These are phyloP conservation scores for Penicillium sumatraense DNA, from an alignment of 2,329 filamentous ascomycete genomes.

Conservation along the genomic window DNA sequence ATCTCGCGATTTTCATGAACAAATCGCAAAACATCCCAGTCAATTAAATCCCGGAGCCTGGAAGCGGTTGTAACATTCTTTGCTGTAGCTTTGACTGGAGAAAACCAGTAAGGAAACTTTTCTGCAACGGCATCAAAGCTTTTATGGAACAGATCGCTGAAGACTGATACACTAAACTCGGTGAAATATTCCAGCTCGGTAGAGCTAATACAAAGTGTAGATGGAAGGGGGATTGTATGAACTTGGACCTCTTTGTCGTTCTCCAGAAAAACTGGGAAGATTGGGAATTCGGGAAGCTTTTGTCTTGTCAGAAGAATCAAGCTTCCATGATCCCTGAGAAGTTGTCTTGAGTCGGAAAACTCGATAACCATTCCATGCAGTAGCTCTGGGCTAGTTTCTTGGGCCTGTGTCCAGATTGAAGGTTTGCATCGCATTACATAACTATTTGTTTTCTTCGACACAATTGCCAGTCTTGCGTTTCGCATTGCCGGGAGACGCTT, in stretches of 20 bases:
- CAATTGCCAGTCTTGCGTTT: slow-evolving; percentile 85
- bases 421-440: slow-evolving; percentile 85
- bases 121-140: slow-evolving; percentile 66
- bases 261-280: slow-evolving; percentile 74
- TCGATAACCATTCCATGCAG: slow-evolving; percentile 68
- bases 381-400: slow-evolving; percentile 51
- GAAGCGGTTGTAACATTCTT: slow-evolving; percentile 1
- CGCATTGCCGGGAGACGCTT: slow-evolving; percentile 78
- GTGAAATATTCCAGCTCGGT: slow-evolving; percentile 62
- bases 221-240: slow-evolving; percentile 51
- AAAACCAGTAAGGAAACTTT: slow-evolving; percentile 82
- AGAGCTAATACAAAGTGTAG: slow-evolving; percentile 39
- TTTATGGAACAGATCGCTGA: slow-evolving; percentile 89
- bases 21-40: slow-evolving; percentile 45
- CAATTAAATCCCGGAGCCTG: slow-evolving; percentile 41
- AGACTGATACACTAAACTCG: slow-evolving; percentile 74
- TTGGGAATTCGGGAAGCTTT: slow-evolving; percentile 66
- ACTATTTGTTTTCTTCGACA: slow-evolving; percentile 71
- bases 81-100: slow-evolving; percentile 54
- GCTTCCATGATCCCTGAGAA: slow-evolving; percentile 65
- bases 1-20: slow-evolving; percentile 48
- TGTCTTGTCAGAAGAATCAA: slow-evolving; percentile 73
- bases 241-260: slow-evolving; percentile 64
- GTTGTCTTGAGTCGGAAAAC: slow-evolving; percentile 59
- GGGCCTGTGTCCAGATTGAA: slow-evolving; percentile 65